These are phyloP conservation scores for Blastocrithidia nonstop DNA, from an alignment of 208 protist species.

Conservation along the genomic window DNA sequence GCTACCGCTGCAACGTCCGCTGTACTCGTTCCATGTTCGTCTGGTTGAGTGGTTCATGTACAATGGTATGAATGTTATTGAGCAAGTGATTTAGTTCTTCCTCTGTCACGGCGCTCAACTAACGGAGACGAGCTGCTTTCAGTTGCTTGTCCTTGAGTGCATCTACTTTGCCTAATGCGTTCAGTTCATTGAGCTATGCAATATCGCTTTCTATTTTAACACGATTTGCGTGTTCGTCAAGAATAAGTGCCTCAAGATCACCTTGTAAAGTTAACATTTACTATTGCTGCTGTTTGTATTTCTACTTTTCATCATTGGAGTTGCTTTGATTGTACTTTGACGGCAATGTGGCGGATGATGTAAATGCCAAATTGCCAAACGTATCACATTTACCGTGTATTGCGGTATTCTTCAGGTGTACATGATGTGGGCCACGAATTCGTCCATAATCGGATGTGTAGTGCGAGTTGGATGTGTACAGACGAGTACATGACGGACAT, in stretches of 20 bases:
- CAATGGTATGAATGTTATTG: conserved; percentile 34
- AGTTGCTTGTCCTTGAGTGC: conserved; percentile 23
- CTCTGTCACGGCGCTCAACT: conserved; percentile 16
- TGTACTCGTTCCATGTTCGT: conserved; percentile 61
- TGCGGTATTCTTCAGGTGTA: conserved; percentile 41
- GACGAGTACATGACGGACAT: too few relatives aligned
- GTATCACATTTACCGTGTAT: conserved; percentile 59
- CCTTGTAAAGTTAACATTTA: too few relatives aligned
- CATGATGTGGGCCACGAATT: conserved; percentile 39
- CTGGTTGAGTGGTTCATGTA: conserved; percentile 45
- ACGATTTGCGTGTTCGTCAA: conserved; percentile 45
- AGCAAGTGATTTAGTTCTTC: conserved; percentile 44
- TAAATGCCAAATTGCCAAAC: conserved; percentile 66
- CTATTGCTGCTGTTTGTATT: too few relatives aligned
- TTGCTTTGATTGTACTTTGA: too few relatives aligned
- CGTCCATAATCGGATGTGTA: conserved; percentile 45
- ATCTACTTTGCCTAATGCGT: conserved; percentile 23
- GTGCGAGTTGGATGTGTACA: conserved; percentile 46
- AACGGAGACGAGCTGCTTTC: conserved; percentile 14
- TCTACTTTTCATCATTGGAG: too few relatives aligned
- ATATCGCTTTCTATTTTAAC: conserved; percentile 42
- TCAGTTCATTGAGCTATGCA: conserved; percentile 28
- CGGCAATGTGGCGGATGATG: conserved; percentile 15
- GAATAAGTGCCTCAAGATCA: conserved; percentile 55
- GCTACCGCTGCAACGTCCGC: conserved; percentile 31